These are phyloP conservation scores for Pythium periplocum DNA, from an alignment of 352 stramenopile genomes.

Conservation along the genomic window DNA sequence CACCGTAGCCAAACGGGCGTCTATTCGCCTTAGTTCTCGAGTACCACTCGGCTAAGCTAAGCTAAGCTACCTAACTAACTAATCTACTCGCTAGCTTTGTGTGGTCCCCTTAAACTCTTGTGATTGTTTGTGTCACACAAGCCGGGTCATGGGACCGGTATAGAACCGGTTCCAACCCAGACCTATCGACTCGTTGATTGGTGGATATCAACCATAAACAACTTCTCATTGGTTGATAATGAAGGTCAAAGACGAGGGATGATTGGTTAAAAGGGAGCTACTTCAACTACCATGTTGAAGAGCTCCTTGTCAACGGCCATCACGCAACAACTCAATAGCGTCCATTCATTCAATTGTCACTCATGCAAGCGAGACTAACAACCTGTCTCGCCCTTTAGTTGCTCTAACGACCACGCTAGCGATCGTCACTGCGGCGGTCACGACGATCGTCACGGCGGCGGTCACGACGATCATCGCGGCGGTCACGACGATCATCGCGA, in stretches of 20 bases:
- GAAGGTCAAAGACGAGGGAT: not conserved
- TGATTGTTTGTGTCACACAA: conserved; percentile 4
- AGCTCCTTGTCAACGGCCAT: no score
- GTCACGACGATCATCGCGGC: not conserved
- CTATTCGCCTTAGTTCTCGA: no score
- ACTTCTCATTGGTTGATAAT: conserved; percentile 1
- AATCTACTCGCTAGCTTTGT: no score
- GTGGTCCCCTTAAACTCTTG: not conserved
- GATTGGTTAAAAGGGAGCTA: not conserved
- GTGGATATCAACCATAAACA: no score
- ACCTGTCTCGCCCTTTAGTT: not conserved
- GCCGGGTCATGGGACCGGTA: not conserved
- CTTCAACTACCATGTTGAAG: not conserved
- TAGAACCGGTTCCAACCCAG: not conserved
- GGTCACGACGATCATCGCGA: not conserved
- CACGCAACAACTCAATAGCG: no score
- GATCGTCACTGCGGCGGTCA: conserved; percentile 1
- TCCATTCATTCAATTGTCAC: no score
- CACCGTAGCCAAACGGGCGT: not conserved
- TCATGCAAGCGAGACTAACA: no score
- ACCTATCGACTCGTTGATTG: no score
- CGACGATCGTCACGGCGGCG: no score
- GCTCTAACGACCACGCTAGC: not conserved
- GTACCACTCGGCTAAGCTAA: no score
- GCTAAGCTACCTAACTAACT: not conserved